phyloP scores from a whole-genome alignment of 2,329 filamentous ascomycete species.

The Diatrype stigma region DNA sequence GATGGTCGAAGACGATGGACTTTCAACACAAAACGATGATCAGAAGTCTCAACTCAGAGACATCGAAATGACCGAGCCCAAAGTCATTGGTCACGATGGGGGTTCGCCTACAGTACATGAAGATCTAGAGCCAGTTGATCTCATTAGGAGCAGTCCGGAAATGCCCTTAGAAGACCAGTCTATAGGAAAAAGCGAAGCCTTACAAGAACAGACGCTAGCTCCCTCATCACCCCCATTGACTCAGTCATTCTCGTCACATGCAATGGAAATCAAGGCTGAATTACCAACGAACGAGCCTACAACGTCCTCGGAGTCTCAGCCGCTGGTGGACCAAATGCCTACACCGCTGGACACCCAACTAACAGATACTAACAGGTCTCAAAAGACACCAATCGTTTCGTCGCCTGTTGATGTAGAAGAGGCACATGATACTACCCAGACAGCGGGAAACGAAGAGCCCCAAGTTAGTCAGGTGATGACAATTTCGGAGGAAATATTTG shows the following conservation, averaged over 20 bases:
- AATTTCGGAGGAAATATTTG: not conserved
- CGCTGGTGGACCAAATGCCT: slow-evolving; percentile 13
- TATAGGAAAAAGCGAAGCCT: slow-evolving; percentile 20
- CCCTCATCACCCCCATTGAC: slow-evolving; percentile 22
- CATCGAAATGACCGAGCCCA: slow-evolving; percentile 20
- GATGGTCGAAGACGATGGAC: slow-evolving; percentile 4
- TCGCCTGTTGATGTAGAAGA: slow-evolving; percentile 11
- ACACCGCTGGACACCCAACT: slow-evolving; percentile 21
- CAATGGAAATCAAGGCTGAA: slow-evolving; percentile 4
- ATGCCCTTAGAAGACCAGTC: too few species aligned
- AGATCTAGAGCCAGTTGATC: not conserved
- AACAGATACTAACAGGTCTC: slow-evolving; percentile 1
- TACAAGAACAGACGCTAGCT: not conserved
- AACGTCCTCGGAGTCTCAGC: slow-evolving; percentile 4
- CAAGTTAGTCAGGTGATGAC: not conserved
- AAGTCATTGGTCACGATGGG: slow-evolving; percentile 41
- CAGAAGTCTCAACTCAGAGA: not conserved
- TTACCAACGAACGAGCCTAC: slow-evolving; percentile 6
- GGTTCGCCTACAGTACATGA: not conserved
- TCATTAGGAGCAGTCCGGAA: slow-evolving; percentile 19
- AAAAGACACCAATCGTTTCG: not conserved
- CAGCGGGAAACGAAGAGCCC: not conserved
- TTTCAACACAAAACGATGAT: not conserved
- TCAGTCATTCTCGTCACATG: slow-evolving; percentile 16
- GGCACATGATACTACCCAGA: slow-evolving; percentile 2